Conservation (phyloP, 1,284 basidiomycete genomes). For the Irpex rosettiformis region DNA sequence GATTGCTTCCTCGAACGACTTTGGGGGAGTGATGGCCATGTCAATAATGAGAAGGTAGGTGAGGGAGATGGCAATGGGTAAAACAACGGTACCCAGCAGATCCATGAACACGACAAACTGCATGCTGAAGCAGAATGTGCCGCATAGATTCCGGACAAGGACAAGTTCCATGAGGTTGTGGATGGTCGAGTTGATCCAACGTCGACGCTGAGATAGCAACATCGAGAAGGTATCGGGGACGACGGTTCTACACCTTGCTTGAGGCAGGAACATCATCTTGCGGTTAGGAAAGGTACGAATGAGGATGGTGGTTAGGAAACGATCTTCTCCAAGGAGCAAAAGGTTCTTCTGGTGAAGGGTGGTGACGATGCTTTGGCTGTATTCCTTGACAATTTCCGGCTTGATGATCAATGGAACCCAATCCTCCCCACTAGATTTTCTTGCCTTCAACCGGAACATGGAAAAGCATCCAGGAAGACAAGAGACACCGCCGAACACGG, state of each 20-base stretch:
- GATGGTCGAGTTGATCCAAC: constrained; percentile 99
- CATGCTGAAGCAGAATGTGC: constrained; percentile 96
- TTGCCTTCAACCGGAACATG: constrained; percentile 97
- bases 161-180: constrained; percentile 99
- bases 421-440: constrained; percentile 84
- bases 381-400: constrained; percentile 96
- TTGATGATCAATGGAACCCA: constrained; percentile 98
- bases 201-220: constrained; percentile 92
- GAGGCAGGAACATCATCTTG: constrained; percentile 99
- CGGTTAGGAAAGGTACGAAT: constrained; percentile 96
- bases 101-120: constrained; percentile 99
- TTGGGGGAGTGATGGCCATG: constrained; percentile 80
- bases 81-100: constrained; percentile 90
- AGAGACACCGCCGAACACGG: constrained; percentile 98
- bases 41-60: constrained; percentile 88
- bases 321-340: constrained; percentile 95
- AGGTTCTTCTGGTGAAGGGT: constrained; percentile 99
- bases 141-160: constrained; percentile 92
- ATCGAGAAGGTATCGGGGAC: constrained; percentile 95
- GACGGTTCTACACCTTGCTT: constrained; percentile 93
- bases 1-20: constrained; percentile 88
- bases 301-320: constrained; percentile 94
- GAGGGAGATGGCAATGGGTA: constrained; percentile 91
- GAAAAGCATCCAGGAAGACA: constrained; percentile 99
- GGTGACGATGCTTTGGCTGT: constrained; percentile 90